phyloP scores from a whole-genome alignment of 495 filamentous ascomycete species.

The Choiromyces venosus region DNA sequence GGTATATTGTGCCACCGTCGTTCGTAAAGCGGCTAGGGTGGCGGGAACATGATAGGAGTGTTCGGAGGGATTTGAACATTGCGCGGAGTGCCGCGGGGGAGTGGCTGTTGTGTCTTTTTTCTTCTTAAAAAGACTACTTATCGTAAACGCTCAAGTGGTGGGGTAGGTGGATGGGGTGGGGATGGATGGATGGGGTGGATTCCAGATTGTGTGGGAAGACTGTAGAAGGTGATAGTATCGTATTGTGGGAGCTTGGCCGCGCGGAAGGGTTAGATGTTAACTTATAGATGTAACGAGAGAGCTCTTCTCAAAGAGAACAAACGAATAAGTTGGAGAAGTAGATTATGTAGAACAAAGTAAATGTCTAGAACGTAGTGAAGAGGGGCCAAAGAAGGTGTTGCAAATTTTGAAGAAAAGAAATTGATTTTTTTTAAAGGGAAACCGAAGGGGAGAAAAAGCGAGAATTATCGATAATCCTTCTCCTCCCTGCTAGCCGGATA shows the following conservation, averaged over 20 bases:
- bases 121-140: background rate
- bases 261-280: background rate
- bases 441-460: background rate
- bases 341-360: background rate
- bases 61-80: constrained; percentile 35
- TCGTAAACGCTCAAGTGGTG: background rate
- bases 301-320: background rate
- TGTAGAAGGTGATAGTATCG: background rate
- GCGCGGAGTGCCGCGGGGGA: constrained; percentile 10
- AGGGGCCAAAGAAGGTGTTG: background rate
- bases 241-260: background rate
- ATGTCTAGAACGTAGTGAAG: background rate
- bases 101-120: constrained; percentile 6
- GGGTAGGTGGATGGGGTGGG: background rate
- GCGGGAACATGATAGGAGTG: constrained; percentile 33
- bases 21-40: constrained; percentile 27
- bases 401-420: background rate
- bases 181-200: background rate
- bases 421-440: background rate
- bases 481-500: background rate
- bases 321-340: background rate
- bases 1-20: constrained; percentile 26
- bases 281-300: background rate
- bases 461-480: background rate
- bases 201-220: background rate